phyloP scores from a whole-genome alignment of 495 filamentous ascomycete genomes.

The Xylaria telfairii region DNA sequence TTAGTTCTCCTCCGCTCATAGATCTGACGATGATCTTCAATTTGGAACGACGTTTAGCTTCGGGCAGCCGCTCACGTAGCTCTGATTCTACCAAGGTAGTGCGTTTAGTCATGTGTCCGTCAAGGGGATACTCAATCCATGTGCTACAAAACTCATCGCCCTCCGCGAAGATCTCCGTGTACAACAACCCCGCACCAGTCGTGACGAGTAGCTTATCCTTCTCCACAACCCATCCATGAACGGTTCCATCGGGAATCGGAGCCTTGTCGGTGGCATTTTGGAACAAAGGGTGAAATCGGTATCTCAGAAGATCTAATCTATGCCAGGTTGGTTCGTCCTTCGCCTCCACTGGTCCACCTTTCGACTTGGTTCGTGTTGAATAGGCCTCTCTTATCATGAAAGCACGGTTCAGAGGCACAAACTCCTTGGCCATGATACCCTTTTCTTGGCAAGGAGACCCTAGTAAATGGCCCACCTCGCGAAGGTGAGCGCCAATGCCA shows the following conservation, averaged over 20 bases:
- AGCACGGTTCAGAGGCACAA: constrained; percentile 79
- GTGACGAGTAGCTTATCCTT: constrained; percentile 80
- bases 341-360: constrained; percentile 73
- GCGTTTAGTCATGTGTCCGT: constrained; percentile 68
- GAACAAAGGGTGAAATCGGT: constrained; percentile 92
- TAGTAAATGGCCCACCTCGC: constrained; percentile 85
- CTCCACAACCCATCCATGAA: constrained; percentile 88
- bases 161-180: constrained; percentile 78
- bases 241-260: constrained; percentile 72
- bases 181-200: constrained; percentile 79
- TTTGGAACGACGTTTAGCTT: constrained; percentile 71
- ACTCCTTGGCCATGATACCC: constrained; percentile 89
- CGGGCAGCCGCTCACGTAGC: constrained; percentile 70
- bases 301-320: constrained; percentile 82
- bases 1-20: constrained; percentile 70
- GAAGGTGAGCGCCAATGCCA: constrained; percentile 89
- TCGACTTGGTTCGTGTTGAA: constrained; percentile 81
- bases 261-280: constrained; percentile 75
- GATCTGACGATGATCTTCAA: constrained; percentile 78
- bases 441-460: constrained; percentile 86
- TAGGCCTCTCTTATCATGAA: constrained; percentile 81
- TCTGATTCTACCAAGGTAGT: constrained; percentile 76
- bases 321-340: constrained; percentile 90
- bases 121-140: constrained; percentile 79
- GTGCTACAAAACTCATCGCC: constrained; percentile 75